These are phyloP conservation scores for Bidens hawaiensis DNA, from an alignment of 140 eudicot species.

Conservation along the genomic window DNA sequence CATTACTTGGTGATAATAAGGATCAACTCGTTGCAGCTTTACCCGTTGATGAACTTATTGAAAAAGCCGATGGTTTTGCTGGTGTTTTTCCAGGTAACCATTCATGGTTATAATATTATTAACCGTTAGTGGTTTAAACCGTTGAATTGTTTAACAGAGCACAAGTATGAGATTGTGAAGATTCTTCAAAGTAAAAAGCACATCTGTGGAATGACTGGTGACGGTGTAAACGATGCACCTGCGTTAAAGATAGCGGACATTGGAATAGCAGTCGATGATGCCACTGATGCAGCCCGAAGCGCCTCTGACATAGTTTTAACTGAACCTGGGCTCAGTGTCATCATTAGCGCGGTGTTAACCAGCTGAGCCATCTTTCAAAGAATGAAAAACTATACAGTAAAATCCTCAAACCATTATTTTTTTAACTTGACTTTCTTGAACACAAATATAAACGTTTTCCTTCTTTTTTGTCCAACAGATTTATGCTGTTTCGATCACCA, in stretches of 20 bases:
- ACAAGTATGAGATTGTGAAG: constrained; percentile 64
- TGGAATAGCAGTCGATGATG: constrained; percentile 67
- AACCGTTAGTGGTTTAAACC: background rate
- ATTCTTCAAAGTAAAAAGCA: constrained; percentile 57
- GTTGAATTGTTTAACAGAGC: constrained; percentile 33
- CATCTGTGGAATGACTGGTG: constrained; percentile 77
- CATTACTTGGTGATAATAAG: constrained; percentile 48
- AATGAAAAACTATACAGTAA: constrained; percentile 69
- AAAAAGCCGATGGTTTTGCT: constrained; percentile 72
- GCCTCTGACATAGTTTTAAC: constrained; percentile 65
- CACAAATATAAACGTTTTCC: background rate
- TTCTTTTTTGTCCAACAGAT: constrained; percentile 31
- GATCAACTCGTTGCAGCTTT: constrained; percentile 35
- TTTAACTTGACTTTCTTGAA: background rate
- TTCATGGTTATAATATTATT: background rate
- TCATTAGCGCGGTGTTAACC: constrained; percentile 64
- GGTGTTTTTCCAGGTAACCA: constrained; percentile 67
- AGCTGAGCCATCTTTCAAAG: constrained; percentile 65
- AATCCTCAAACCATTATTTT: background rate
- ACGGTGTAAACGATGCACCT: constrained; percentile 71
- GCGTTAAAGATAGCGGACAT: constrained; percentile 67
- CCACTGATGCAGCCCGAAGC: constrained; percentile 71
- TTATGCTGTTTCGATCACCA: constrained; percentile 70
- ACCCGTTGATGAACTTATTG: constrained; percentile 62
- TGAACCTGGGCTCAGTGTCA: constrained; percentile 69